These are phyloP conservation scores for Brassica napus DNA, from an alignment of 345 rosid species.

Conservation along the genomic window Da-Ae NC_063445.1:53545001-53545500, in stretches of 20 bases:
- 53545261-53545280: constrained; percentile 87
- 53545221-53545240: constrained; percentile 81
- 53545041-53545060: constrained; percentile 81
- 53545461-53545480: constrained; percentile 14
- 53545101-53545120: constrained; percentile 78
- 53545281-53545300: constrained; percentile 68
- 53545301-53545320: constrained; percentile 18
- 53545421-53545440: constrained; percentile 13
- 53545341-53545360: not conserved
- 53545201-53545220: constrained; percentile 60
- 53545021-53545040: constrained; percentile 70
- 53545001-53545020: constrained; percentile 64
- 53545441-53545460: constrained; percentile 8
- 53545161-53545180: not conserved
- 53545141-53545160: not conserved
- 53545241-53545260: constrained; percentile 95
- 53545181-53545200: constrained; percentile 11
- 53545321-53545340: constrained; percentile 29
- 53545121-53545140: constrained; percentile 7
- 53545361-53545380: constrained; percentile 12
- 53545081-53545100: constrained; percentile 99
- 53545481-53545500: constrained; percentile 16
- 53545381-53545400: constrained; percentile 20
- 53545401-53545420: not conserved
- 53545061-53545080: constrained; percentile 93